Conservation (phyloP, 371 early-diverging fungal species). For the Mortierella sp. region DNA sequence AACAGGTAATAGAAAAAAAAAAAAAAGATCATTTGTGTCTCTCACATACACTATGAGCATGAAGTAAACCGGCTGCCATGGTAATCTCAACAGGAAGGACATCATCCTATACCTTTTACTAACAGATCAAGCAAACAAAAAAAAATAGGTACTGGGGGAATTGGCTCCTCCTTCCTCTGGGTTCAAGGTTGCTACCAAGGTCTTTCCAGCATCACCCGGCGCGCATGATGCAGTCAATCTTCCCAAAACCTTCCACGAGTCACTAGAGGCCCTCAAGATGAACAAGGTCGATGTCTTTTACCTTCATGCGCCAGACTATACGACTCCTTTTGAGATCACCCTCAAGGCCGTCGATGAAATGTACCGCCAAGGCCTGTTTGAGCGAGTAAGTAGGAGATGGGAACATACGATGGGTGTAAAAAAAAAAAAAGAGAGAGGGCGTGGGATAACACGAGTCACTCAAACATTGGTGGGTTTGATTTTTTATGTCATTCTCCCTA, state of each 20-base stretch:
- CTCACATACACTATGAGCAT: no score
- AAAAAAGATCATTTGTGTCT: no score
- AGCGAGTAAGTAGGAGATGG: slow-evolving; percentile 11
- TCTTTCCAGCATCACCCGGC: slow-evolving; percentile 57
- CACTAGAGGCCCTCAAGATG: slow-evolving; percentile 48
- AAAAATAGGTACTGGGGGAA: no score
- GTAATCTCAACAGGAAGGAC: no score
- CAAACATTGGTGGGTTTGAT: no score
- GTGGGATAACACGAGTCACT: no score
- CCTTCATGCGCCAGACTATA: slow-evolving; percentile 63
- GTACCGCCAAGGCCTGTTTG: slow-evolving; percentile 57
- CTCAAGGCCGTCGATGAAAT: slow-evolving; percentile 57
- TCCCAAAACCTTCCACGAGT: slow-evolving; percentile 46
- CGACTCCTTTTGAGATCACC: slow-evolving; percentile 59
- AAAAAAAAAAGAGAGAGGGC: no score
- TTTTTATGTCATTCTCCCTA: background rate
- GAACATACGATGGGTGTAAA: slow-evolving; percentile 37
- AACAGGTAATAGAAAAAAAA: slow-evolving; percentile 32
- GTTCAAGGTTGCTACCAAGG: slow-evolving; percentile 54
- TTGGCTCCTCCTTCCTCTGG: no score
- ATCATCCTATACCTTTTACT: no score
- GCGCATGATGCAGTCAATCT: slow-evolving; percentile 58
- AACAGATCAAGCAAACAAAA: no score
- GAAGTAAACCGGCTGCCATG: no score
- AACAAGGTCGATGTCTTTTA: slow-evolving; percentile 62